Conservation (phyloP, 768 basidiomycete genomes). For the Lactarius trivialis region DNA sequence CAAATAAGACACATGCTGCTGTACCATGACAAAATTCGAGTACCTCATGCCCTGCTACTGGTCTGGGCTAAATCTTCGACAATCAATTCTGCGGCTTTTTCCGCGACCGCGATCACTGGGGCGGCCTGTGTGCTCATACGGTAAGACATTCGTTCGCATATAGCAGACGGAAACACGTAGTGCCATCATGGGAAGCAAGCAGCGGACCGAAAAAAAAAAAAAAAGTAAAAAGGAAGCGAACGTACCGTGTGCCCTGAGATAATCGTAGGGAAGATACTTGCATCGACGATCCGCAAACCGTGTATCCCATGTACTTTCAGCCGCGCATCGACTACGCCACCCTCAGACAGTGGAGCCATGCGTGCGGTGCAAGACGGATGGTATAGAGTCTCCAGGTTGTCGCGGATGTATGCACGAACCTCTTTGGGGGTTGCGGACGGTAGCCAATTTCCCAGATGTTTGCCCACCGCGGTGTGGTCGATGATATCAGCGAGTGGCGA, state of each 20-base stretch:
- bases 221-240: not conserved
- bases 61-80: constrained; percentile 17
- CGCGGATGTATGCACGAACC: constrained; percentile 32
- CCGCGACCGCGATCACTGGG: constrained; percentile 28
- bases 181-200: not conserved
- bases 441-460: constrained; percentile 36
- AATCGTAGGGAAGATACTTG: constrained; percentile 39
- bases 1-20: too few species aligned
- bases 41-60: not conserved
- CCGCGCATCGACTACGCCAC: constrained; percentile 39
- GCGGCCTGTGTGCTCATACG: constrained; percentile 22
- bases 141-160: not conserved
- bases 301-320: constrained; percentile 39
- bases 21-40: not conserved
- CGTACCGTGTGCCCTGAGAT: constrained; percentile 42
- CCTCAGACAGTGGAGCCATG: constrained; percentile 33
- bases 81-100: constrained; percentile 31
- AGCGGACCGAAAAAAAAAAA: not conserved
- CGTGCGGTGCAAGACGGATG: constrained; percentile 39
- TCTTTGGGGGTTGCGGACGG: constrained; percentile 30
- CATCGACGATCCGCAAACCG: constrained; percentile 42
- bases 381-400: constrained; percentile 37
- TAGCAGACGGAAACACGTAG: not conserved
- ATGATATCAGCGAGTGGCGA: constrained; percentile 35
- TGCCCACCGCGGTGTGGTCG: constrained; percentile 29